Evolutionary conservation across 139 green algal species (phyloP).

Genomic region (Tetraselmis striata): DNA sequence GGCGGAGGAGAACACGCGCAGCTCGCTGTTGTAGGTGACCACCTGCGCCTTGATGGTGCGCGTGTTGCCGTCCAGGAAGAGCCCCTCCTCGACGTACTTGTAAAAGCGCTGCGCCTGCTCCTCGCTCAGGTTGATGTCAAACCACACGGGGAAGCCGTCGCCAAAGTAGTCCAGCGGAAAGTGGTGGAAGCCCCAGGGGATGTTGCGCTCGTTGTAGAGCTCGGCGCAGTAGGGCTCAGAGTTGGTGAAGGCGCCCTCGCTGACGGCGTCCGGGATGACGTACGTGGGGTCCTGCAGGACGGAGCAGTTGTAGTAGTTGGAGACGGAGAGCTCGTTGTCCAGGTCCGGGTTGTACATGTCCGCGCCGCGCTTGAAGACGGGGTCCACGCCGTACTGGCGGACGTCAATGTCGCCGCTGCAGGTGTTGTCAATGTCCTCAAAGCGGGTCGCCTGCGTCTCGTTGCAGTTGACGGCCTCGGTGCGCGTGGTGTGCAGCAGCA

Average conservation of each 20-base stretch:
- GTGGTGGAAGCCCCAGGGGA: slow-evolving; percentile 65
- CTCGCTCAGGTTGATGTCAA: slow-evolving; percentile 72
- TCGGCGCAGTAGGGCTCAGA: slow-evolving; percentile 60
- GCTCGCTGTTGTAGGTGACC: slow-evolving; percentile 77
- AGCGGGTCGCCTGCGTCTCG: slow-evolving; percentile 55
- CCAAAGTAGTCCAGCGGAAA: slow-evolving; percentile 35
- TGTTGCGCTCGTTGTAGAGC: slow-evolving; percentile 60
- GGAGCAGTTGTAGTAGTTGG: slow-evolving; percentile 67
- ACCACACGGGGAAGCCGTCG: slow-evolving; percentile 59
- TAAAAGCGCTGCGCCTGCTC: slow-evolving; percentile 32
- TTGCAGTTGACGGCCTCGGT: slow-evolving; percentile 48
- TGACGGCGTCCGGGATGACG: slow-evolving; percentile 20
- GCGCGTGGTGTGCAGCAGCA: slow-evolving; percentile 62
- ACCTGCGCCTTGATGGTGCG: slow-evolving; percentile 48
- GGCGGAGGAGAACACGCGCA: slow-evolving; percentile 57
- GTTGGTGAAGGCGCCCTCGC: slow-evolving; percentile 6
- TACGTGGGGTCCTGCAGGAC: slow-evolving; percentile 41
- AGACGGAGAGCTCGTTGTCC: slow-evolving; percentile 39
- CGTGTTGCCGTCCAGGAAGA: slow-evolving; percentile 65
- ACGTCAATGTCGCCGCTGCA: slow-evolving; percentile 35
- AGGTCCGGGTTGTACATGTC: slow-evolving; percentile 58
- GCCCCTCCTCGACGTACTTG: slow-evolving; percentile 56
- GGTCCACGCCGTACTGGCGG: slow-evolving; percentile 60
- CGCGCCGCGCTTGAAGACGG: slow-evolving; percentile 68
- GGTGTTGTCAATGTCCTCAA: slow-evolving; percentile 56